phyloP scores from a whole-genome alignment of 345 rosid genomes.

The Eucalyptus microcorys region DNA sequence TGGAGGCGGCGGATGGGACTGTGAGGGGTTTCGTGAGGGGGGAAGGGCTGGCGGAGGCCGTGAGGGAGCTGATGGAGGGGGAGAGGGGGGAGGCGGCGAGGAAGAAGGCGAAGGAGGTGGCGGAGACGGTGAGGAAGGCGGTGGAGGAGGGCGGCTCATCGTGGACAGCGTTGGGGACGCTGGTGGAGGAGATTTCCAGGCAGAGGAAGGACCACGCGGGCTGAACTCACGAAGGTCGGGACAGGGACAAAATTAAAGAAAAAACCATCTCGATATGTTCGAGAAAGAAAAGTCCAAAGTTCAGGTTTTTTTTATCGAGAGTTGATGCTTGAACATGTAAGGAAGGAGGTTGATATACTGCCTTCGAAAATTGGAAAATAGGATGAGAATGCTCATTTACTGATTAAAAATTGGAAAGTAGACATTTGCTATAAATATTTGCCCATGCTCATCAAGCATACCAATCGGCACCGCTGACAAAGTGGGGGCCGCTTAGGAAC shows the following conservation, averaged over 20 bases:
- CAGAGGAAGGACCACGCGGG: neutral
- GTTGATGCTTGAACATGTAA: too few species aligned
- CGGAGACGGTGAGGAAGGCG: constrained; percentile 38
- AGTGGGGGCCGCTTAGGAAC: too few species aligned
- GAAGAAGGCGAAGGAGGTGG: constrained; percentile 23
- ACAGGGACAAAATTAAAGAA: neutral
- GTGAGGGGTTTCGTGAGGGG: constrained; percentile 34
- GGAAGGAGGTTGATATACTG: too few species aligned
- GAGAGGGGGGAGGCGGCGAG: constrained; percentile 29
- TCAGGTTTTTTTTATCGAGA: too few species aligned
- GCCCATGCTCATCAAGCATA: too few species aligned
- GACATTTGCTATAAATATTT: too few species aligned
- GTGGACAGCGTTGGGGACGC: constrained; percentile 31
- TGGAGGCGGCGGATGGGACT: constrained; percentile 25
- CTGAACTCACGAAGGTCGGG: neutral
- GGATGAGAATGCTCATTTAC: too few species aligned
- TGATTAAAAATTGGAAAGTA: too few species aligned
- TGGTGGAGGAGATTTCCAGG: constrained; percentile 10
- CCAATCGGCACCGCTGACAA: too few species aligned
- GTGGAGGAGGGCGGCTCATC: constrained; percentile 55
- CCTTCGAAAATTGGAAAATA: too few species aligned
- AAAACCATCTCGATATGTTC: neutral
- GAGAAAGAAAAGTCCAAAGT: neutral
- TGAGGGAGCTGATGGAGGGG: constrained; percentile 58
- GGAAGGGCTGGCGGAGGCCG: constrained; percentile 29